Percentiles rank a stretch among this genome's conserved stretches.
Evolutionary conservation across 768 basidiomycete genomes (phyloP).

Genomic region (Boletellus sp.): DNA sequence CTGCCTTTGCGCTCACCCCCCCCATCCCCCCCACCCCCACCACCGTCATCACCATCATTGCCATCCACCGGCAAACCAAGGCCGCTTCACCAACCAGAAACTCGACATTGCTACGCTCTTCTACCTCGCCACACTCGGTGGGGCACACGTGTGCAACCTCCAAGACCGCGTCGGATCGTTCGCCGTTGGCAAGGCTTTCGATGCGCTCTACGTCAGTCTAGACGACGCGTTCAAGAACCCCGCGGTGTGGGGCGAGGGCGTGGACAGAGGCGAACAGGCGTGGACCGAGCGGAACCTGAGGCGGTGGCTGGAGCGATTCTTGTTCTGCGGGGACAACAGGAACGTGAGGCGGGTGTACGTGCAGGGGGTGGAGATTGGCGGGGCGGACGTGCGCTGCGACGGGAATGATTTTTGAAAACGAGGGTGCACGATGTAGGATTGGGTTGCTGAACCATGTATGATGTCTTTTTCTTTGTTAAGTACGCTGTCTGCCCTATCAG

Average conservation of each 20-base stretch:
- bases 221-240: constrained; percentile 47
- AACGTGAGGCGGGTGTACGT: constrained; percentile 82
- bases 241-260: constrained; percentile 47
- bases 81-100: constrained; percentile 50
- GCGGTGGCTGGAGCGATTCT: constrained; percentile 70
- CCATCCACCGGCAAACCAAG: background rate
- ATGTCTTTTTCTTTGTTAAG: background rate
- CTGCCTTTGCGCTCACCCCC: too few species aligned
- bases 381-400: constrained; percentile 25
- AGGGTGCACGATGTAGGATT: background rate
- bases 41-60: background rate
- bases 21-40: background rate
- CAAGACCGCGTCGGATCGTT: constrained; percentile 69
- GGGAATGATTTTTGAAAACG: background rate
- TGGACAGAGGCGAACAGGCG: constrained; percentile 13
- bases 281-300: constrained; percentile 35
- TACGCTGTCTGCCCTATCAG: too few species aligned
- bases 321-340: constrained; percentile 83
- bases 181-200: constrained; percentile 76
- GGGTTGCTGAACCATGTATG: background rate
- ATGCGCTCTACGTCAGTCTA: constrained; percentile 76
- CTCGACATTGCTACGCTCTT: constrained; percentile 69
- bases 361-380: constrained; percentile 72
- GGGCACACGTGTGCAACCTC: constrained; percentile 75
- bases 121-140: constrained; percentile 87